Base-by-base conservation (phyloP, 257 asterid species). In the Catharanthus roseus region DNA sequence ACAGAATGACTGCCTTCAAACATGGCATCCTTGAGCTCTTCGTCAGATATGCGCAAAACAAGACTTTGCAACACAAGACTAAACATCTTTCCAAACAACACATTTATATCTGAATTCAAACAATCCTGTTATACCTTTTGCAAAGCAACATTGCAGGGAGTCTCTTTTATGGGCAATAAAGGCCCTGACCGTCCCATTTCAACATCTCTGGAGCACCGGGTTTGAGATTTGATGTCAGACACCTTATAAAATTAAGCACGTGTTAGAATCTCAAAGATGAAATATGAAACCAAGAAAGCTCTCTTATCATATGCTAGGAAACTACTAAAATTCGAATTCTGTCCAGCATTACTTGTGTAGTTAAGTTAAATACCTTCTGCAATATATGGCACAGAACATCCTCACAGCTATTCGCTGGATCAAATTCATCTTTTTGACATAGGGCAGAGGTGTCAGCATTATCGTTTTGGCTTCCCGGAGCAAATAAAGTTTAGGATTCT, bases 21-120 rank as follows among this genome's bases (percentile, higher is more conserved):
- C 79, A 85, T 77, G 68, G 82, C 86, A 76, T 79, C 82, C 80
- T 89, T 89, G 65, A 87, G 80, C 93, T 89, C 82, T 69, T 77
- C 47, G 45, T 29, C 50, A 72, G n/a, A 53, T n/a, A n/a, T n/a
- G n/a, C n/a, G n/a, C n/a, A n/a, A n/a, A n/a, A n/a, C n/a, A n/a
- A n/a, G n/a, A n/a, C n/a, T n/a, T n/a, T n/a, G n/a, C n/a, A n/a
- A n/a, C n/a, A n/a, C n/a, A n/a, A n/a, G n/a, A 69, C 36, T 38
- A 51, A 56, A 45, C 34, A 60, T 42, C 68, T 45, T 57, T 74
- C 12, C 1, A 36, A 28, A 60, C 29, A 29, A 47, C 53, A 16
- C 19, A 5, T 57, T 70, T 56, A 49, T 10, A 19, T 28, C 66
- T 38, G 56, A 34, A 50, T 63, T 39, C 39, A 64, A 56, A 66